phyloP scores from a whole-genome alignment of 352 stramenopile genomes.

The Thraustotheca clavata region DNA sequence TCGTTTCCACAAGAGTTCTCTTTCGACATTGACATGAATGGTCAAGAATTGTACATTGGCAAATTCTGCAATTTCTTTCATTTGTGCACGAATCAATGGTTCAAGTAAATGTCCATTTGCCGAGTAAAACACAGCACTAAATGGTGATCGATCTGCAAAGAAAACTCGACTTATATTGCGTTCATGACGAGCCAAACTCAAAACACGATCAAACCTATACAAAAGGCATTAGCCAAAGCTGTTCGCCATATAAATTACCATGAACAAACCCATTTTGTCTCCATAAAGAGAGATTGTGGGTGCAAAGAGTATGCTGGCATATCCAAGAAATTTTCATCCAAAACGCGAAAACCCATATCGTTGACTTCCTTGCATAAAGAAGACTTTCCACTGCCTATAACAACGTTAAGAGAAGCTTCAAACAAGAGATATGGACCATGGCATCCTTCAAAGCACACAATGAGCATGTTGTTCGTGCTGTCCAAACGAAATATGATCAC shows the following conservation, averaged over 20 bases:
- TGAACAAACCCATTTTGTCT: conserved; percentile 84
- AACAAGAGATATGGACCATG: conserved; percentile 37
- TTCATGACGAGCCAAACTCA: conserved; percentile 50
- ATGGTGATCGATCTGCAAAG: conserved; percentile 79
- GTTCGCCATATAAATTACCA: conserved; percentile 30
- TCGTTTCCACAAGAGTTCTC: conserved; percentile 64
- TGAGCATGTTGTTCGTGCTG: conserved; percentile 43
- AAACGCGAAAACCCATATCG: conserved; percentile 58
- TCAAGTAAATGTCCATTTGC: conserved; percentile 60
- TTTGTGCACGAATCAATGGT: conserved; percentile 73
- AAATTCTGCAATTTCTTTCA: conserved; percentile 66
- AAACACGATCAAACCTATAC: conserved; percentile 64
- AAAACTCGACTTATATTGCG: conserved; percentile 50
- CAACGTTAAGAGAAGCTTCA: background rate
- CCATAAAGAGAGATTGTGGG: conserved; percentile 86
- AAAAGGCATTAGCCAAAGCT: background rate
- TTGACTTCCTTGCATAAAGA: conserved; percentile 67
- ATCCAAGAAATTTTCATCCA: conserved; percentile 85
- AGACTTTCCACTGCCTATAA: conserved; percentile 66
- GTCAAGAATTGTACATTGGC: conserved; percentile 78
- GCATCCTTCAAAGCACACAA: conserved; percentile 83
- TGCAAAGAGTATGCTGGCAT: conserved; percentile 80
- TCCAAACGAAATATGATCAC: conserved; percentile 2
- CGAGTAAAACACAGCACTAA: conserved; percentile 78
- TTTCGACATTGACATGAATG: conserved; percentile 69